Conservation (phyloP, 163 green algal genomes). For the Scenedesmus sp. region DNA sequence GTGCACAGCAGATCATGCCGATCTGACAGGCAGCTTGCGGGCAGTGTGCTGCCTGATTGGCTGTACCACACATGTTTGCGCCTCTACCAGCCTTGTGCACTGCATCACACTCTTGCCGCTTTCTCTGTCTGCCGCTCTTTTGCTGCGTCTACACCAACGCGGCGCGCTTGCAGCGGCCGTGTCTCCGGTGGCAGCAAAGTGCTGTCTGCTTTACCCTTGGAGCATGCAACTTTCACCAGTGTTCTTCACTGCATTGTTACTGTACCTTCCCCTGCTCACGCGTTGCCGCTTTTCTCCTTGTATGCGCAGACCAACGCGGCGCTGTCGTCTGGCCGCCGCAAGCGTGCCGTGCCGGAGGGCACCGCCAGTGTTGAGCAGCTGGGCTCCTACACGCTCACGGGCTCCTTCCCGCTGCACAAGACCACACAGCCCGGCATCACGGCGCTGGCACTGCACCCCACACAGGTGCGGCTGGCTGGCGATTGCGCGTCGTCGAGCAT, state of each 20-base stretch:
- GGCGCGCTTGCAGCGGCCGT: too few relatives aligned
- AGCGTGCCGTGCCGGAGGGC: slow-evolving; percentile 76
- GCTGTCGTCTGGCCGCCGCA: slow-evolving; percentile 89
- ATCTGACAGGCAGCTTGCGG: too few relatives aligned
- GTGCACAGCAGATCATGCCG: too few relatives aligned
- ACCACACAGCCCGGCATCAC: slow-evolving; percentile 85
- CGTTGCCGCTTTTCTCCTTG: too few relatives aligned
- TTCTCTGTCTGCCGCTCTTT: too few relatives aligned
- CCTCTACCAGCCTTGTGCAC: too few relatives aligned
- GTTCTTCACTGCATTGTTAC: not conserved
- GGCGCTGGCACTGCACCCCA: slow-evolving; percentile 61
- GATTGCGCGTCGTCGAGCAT: too few relatives aligned
- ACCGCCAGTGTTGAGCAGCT: slow-evolving; percentile 83
- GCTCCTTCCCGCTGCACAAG: slow-evolving; percentile 89
- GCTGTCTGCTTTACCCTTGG: not conserved
- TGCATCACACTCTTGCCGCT: too few relatives aligned
- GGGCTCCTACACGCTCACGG: slow-evolving; percentile 62
- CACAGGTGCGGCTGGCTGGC: slow-evolving; percentile 1
- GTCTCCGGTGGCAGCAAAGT: too few relatives aligned
- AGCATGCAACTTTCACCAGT: not conserved
- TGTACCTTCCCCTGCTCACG: not conserved
- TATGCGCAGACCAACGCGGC: slow-evolving; percentile 60
- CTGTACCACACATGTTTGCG: not conserved
- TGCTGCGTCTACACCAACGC: too few relatives aligned
- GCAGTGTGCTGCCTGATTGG: too few relatives aligned